phyloP scores from a whole-genome alignment of 1,284 basidiomycete genomes.

The Albatrellus sp. region DNA sequence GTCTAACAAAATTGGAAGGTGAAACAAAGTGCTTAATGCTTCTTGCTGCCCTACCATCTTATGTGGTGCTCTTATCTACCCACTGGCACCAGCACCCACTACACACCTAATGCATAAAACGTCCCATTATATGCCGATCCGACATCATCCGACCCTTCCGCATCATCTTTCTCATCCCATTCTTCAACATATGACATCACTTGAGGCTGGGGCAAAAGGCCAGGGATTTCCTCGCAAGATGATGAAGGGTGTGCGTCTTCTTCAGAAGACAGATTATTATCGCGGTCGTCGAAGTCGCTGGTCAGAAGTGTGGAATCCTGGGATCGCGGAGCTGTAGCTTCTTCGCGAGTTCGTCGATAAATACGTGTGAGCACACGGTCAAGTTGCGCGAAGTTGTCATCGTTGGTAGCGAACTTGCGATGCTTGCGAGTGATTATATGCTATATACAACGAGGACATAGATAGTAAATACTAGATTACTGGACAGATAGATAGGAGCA shows the following conservation, averaged over 20 bases:
- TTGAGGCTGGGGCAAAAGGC: conserved; percentile 9
- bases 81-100: too few species aligned
- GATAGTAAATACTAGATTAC: conserved; percentile 2
- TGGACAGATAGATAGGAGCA: conserved; percentile 9
- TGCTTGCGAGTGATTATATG: conserved; percentile 74
- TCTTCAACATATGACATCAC: conserved; percentile 5
- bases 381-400: conserved; percentile 72
- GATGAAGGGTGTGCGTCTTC: background rate
- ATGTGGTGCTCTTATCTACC: too few species aligned
- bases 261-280: background rate
- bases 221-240: conserved; percentile 11
- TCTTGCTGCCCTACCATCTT: too few species aligned
- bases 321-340: conserved; percentile 2
- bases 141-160: conserved; percentile 6
- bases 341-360: conserved; percentile 38
- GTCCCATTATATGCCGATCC: too few species aligned
- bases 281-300: background rate
- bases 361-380: conserved; percentile 73
- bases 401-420: conserved; percentile 75
- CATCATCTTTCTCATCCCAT: conserved; percentile 7
- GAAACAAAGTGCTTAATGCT: too few species aligned
- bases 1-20: too few species aligned
- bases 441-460: conserved; percentile 27
- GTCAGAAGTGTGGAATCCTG: background rate
- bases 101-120: too few species aligned